Conservation (phyloP, 2,329 filamentous ascomycete species). For the Stromatinia cepivora region DNA sequence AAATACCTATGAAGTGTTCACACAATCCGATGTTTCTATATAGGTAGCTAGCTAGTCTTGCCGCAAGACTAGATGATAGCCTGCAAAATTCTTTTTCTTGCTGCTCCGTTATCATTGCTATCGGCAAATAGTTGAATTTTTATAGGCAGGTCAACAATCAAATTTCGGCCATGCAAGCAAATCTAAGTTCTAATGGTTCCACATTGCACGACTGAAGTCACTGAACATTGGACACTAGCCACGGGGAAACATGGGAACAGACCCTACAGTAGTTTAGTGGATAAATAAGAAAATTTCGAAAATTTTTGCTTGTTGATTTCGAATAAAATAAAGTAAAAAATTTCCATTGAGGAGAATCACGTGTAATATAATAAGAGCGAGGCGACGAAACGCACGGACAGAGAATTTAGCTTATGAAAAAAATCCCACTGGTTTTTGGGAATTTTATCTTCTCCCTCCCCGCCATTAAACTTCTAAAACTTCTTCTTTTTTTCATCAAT, state of each 20-base stretch:
- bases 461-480: slow-evolving; percentile 22
- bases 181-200: background rate
- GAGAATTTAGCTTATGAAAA: slow-evolving; percentile 14
- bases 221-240: background rate
- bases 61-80: background rate
- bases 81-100: background rate
- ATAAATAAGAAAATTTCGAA: background rate
- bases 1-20: background rate
- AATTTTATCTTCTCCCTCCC: slow-evolving; percentile 24
- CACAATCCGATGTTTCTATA: background rate
- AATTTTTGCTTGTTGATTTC: slow-evolving; percentile 2
- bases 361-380: background rate
- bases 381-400: slow-evolving; percentile 15
- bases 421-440: slow-evolving; percentile 20
- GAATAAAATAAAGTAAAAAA: background rate
- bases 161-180: background rate
- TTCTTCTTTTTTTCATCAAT: slow-evolving; percentile 20
- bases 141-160: slow-evolving; percentile 3
- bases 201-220: background rate
- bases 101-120: slow-evolving; percentile 6
- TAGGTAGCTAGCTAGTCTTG: background rate
- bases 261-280: background rate
- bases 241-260: background rate
- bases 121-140: slow-evolving; percentile 1
- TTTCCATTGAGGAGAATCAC: background rate